A percentile compares a stretch with the other conserved stretches of the same genome.
These are phyloP conservation scores for Vigna hirtella DNA, from an alignment of 306 rosid genomes.

Conservation along the genomic window DNA sequence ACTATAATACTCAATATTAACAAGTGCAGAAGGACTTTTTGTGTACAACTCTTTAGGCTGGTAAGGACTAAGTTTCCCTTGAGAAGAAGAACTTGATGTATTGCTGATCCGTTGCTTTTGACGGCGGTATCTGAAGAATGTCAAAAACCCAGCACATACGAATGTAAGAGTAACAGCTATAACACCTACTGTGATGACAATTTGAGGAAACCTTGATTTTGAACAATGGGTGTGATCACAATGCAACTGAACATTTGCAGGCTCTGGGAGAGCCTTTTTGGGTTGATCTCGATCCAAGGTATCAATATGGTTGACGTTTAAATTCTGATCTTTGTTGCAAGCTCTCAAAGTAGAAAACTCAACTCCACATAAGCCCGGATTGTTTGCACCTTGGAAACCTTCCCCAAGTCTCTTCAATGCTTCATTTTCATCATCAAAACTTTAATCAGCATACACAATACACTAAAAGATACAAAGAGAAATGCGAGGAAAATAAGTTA, in stretches of 20 bases:
- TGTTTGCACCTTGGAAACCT: slow-evolving; percentile 77
- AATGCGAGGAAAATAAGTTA: neutral
- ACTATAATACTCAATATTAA: slow-evolving; percentile 72
- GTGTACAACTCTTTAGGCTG: slow-evolving; percentile 66
- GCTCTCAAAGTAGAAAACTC: slow-evolving; percentile 65
- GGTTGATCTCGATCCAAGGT: slow-evolving; percentile 43
- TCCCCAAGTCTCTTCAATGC: slow-evolving; percentile 68
- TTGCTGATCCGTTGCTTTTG: slow-evolving; percentile 75
- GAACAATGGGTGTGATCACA: slow-evolving; percentile 66
- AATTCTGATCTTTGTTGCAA: slow-evolving; percentile 52
- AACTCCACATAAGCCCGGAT: slow-evolving; percentile 71
- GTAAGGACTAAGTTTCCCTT: slow-evolving; percentile 69
- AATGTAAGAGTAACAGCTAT: slow-evolving; percentile 51
- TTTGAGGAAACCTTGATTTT: slow-evolving; percentile 59
- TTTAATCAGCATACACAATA: slow-evolving; percentile 39
- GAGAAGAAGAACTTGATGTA: slow-evolving; percentile 56
- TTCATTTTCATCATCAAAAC: slow-evolving; percentile 51
- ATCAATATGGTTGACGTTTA: slow-evolving; percentile 43
- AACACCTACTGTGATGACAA: slow-evolving; percentile 60
- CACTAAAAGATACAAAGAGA: slow-evolving; percentile 5
- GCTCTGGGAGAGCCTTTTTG: slow-evolving; percentile 53
- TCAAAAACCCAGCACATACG: slow-evolving; percentile 48
- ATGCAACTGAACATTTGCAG: slow-evolving; percentile 52
- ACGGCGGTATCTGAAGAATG: slow-evolving; percentile 63
- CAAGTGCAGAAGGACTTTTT: slow-evolving; percentile 82